Evolutionary conservation across 441 rosid species (phyloP), one percentile per base, ranked within the genome.

Genomic region (Adansonia gregorii): DNA sequence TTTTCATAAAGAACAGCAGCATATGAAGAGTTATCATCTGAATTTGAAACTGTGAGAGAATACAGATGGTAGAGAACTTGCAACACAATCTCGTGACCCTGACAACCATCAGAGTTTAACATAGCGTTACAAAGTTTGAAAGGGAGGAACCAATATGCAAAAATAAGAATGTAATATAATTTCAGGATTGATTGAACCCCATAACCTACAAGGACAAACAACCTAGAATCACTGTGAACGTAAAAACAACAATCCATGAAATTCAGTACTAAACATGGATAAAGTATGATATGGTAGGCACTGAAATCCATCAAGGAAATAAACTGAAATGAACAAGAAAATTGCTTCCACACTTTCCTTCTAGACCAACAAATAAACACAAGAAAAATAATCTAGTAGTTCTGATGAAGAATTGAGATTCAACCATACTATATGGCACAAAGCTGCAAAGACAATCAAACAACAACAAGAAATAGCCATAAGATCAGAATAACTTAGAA

Each of bases 21-120:
- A 83, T 82, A 82, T 56, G 93, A 76, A 66, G 92, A 83, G 59
- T 77, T 89, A 76, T 83, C 91, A 86, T 66, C 88, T 51, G 86
- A 82, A 87, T 78, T 87, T 70, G 82, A 68, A 66, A 78, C 83
- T 78, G 84, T 85, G 67, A 91, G 89, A 68, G 97, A 91, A 78
- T 94, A 89, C 54, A 97, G 89, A 84, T 97, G 94, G 85, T 95
- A 95, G 67, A 97, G 88, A 76, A 92, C 81, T 83, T 97, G 88
- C 89, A 95, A 75, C 27, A 93, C 94, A 83, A 95, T 94, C 80
- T 97, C 99, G 73, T 95, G 98, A 73, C 99, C 99, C 99, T 97
- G 92, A 76, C 70, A 73, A 31, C 46, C 64, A 75, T 82, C 80
- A 73, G 76, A 79, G 79, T 79, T 46, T 76, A 80, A 58, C 54